Base-by-base conservation (phyloP, 805 yeast genomes). In the Cyberlindnera nakhonratchasimensis region DNA sequence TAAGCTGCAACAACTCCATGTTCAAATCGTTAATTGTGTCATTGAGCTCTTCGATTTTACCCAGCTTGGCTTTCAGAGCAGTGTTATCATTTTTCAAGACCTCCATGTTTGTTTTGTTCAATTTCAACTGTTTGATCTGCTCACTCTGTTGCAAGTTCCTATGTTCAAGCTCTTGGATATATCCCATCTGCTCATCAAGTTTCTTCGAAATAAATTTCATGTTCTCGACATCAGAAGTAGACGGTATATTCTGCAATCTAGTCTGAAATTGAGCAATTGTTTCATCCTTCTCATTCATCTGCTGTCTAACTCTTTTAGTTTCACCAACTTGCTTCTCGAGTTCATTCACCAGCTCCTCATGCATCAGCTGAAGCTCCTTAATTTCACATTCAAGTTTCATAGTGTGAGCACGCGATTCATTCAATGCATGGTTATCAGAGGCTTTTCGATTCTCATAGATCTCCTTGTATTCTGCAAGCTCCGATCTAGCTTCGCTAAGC, bases 11-110 rank as follows among this genome's bases (percentile, higher is more conserved):
- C 37, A 75, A 66, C 52, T 77, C 76, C 22, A 79, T 55, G 49
- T 78, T 78, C 20, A 77, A 54, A 5, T 71, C 71, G 28, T 74
- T 70, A 14, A 66, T 65, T 33, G 70, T 67, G 31, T 67, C 69
- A 45, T 77, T 74, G 4, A 75, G 51, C 2, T 55, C 58, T 22
- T 73, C 75, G 34, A 74, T 55, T 9, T 54, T 49, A 3, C 52
- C 43, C 16, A 79, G 34, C 45, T 71, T 71, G 16, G 64, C 59
- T 18, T 60, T 55, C 25, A 81, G 57, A 0, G 71, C 52, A 0
- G 55, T 47, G 41, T 76, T 79, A 46, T 82, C 83, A 47, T 77
- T 82, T 49, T 72, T 75, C 25, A 82, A 61, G 9, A 82, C 54
- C 51, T 77, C 83, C 6, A 62, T 58, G 20, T 74, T 70, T 22